Base-by-base conservation (phyloP, 2,329 filamentous ascomycete genomes). In the Apiospora rasikravindrae region DNA sequence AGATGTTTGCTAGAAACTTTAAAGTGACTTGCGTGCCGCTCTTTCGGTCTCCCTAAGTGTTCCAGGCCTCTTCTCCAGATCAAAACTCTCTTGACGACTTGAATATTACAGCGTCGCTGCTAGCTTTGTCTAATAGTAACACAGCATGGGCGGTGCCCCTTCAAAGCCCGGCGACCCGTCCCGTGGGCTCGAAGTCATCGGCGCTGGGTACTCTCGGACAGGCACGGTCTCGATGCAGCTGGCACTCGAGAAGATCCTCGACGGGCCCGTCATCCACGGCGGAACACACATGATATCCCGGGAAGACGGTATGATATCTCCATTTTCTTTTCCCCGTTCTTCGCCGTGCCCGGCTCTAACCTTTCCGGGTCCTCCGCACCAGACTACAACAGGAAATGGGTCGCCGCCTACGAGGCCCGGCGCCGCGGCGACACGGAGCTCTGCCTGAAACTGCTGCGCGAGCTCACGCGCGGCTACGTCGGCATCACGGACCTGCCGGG, bases 181-280 rank as follows among this genome's bases (percentile, higher is more conserved):
- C 16, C 67, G 67, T 10, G 44, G 33, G 44, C 67, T 86, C 70
- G 78, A 84, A 74, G 84, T 85, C 71, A 85, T 86, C 71, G 82
- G 81, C 29, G 83, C 83, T 7, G 82, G 83, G 64, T 83, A 82
- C 73, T 80, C 86, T 19, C 82, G 86, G 69, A 88, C 86, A 1
- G 86, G 86, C 19, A 88, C 86, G 0, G 80, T 86, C 13, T 87
- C 87, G 33, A 85, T 87, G 80, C 83, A 83, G 45, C 75, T 83
- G 51, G 87, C 87, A 1, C 78, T 88, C 11, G 82, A 81, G 72
- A 84, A 83, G 71, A 81, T 88, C 4, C 83, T 88, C 7, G 77
- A 85, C 49, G 86, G 84, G 0, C 86, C 87, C 3, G 82, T 85
- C 61, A 83, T 86, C 75, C 86, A 88, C 73, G 84, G 85, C 69